These are phyloP conservation scores for Penicillium psychrosexuale DNA, from an alignment of 2,329 filamentous ascomycete genomes.

Conservation along the genomic window DNA sequence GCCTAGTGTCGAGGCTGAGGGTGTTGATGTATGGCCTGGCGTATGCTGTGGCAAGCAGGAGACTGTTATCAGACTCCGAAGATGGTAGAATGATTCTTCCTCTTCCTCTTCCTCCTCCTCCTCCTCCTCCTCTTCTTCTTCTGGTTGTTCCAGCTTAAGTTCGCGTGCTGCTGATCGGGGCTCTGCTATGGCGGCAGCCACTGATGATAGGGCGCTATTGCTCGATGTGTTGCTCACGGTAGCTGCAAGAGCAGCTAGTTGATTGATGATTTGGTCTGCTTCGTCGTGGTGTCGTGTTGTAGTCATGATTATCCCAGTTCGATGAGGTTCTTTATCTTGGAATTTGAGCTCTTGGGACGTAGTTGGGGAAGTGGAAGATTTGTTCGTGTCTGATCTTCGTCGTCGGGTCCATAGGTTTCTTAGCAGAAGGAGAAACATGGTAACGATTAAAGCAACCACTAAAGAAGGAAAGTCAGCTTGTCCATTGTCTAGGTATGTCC, in stretches of 20 bases:
- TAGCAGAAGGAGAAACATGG: conserved; percentile 5
- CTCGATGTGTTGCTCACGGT: conserved; percentile 7
- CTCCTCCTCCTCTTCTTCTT: background rate
- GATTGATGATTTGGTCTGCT: conserved; percentile 12
- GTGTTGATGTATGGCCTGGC: background rate
- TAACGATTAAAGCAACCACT: background rate
- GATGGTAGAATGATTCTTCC: conserved; percentile 22
- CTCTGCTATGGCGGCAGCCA: background rate
- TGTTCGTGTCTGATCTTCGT: background rate
- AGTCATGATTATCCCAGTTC: background rate
- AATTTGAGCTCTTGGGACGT: background rate
- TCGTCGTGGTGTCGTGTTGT: background rate
- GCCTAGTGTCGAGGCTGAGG: background rate
- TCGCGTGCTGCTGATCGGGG: too few relatives aligned
- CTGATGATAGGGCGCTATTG: background rate
- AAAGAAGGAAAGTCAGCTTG: background rate
- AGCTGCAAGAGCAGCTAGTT: conserved; percentile 13
- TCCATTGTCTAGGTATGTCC: too few relatives aligned
- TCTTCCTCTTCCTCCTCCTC: background rate
- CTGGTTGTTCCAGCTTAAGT: background rate
- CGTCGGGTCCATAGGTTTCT: conserved; percentile 3
- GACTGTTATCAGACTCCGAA: conserved; percentile 21
- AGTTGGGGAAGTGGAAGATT: background rate
- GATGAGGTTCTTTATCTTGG: background rate
- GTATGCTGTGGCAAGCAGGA: conserved; percentile 9